phyloP scores from a whole-genome alignment of 352 stramenopile species.

The Stramenopiles sp. region DNA sequence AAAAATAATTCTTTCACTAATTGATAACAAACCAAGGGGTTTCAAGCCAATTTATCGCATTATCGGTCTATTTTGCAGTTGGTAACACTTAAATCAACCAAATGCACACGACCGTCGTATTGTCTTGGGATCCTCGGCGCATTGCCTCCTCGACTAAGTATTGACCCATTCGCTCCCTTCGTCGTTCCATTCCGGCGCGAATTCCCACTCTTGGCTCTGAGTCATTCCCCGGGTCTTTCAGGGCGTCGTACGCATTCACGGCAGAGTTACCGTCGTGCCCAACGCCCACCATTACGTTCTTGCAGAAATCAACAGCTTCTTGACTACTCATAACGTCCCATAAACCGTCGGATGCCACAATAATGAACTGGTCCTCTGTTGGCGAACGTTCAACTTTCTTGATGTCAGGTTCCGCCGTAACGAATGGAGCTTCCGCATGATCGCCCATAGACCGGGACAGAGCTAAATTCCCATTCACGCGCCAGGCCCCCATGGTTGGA shows the following conservation, averaged over 20 bases:
- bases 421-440: constrained; percentile 52
- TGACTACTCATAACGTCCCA: constrained; percentile 79
- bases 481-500: constrained; percentile 62
- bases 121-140: constrained; percentile 62
- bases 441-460: constrained; percentile 69
- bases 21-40: too few relatives aligned
- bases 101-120: constrained; percentile 66
- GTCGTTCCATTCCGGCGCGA: constrained; percentile 48
- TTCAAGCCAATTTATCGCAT: too few relatives aligned
- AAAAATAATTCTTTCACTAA: too few relatives aligned
- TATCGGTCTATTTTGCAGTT: too few relatives aligned
- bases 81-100: too few relatives aligned
- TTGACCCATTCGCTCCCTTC: constrained; percentile 68
- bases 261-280: constrained; percentile 41
- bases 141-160: constrained; percentile 71
- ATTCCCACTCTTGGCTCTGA: constrained; percentile 74
- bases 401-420: constrained; percentile 28
- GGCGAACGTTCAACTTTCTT: constrained; percentile 26
- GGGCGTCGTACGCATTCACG: constrained; percentile 43
- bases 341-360: constrained; percentile 69
- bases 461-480: constrained; percentile 71
- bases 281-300: constrained; percentile 56
- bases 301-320: constrained; percentile 67
- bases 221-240: constrained; percentile 54
- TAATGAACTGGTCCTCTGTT: constrained; percentile 69